Evolutionary conservation across 2,329 filamentous ascomycete genomes (phyloP).

Genomic region (Penicillium vulpinum): DNA sequence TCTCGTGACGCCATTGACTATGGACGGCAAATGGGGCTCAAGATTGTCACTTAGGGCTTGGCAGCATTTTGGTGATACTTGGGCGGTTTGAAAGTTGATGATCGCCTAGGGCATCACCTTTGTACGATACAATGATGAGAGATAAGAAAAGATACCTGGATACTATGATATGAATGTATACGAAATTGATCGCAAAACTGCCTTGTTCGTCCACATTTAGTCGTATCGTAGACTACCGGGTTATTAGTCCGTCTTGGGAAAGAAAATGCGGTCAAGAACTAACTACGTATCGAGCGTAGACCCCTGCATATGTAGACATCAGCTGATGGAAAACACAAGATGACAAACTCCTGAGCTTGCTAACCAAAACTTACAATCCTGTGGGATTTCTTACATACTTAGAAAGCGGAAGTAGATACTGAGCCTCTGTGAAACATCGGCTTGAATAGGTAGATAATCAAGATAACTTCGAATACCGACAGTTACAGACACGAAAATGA

Average conservation of each 20-base stretch:
- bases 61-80: neutral
- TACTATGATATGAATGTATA: neutral
- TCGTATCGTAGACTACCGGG: neutral
- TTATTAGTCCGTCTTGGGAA: neutral
- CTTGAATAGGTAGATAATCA: neutral
- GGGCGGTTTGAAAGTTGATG: neutral
- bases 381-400: neutral
- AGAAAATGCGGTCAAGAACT: neutral
- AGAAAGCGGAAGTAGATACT: neutral
- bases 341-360: neutral
- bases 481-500: neutral
- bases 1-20: conserved; percentile 38
- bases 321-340: neutral
- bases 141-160: neutral
- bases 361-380: too few species aligned
- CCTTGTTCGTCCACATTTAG: too few species aligned
- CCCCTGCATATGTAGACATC: neutral
- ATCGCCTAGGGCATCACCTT: neutral
- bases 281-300: neutral
- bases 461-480: neutral
- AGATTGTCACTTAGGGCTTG: conserved; percentile 22
- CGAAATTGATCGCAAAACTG: neutral
- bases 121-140: neutral
- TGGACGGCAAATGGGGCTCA: conserved; percentile 31
- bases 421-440: neutral